Percentiles rank a stretch among this genome's conserved stretches.
Conservation (phyloP, 306 rosid species). For the Rosa persica region DNA sequence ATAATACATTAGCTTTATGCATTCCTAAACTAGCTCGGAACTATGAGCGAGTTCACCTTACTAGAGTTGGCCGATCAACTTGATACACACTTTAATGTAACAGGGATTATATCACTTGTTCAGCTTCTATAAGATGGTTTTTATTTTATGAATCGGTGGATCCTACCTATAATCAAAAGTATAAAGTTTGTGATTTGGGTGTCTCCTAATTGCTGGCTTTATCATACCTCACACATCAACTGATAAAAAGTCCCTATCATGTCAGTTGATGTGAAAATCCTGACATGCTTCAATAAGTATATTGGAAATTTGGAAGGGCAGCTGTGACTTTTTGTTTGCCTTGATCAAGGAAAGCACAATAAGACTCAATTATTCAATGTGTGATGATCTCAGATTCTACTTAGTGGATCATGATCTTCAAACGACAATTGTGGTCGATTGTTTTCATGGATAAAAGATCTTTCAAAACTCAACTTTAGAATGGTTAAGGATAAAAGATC, state of each 20-base stretch:
- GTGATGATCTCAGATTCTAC: conserved; percentile 41
- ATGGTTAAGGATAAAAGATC: background rate
- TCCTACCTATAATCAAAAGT: conserved; percentile 28
- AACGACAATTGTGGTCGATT: conserved; percentile 12
- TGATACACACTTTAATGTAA: background rate
- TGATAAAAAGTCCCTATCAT: conserved; percentile 13
- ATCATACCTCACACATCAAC: conserved; percentile 4
- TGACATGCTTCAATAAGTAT: background rate
- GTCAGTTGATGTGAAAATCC: background rate
- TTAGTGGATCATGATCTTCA: conserved; percentile 18
- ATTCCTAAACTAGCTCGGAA: background rate
- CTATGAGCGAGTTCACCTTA: background rate
- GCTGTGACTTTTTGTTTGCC: conserved; percentile 31
- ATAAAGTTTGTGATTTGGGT: conserved; percentile 27
- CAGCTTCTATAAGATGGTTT: background rate
- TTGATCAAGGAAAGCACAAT: conserved; percentile 40
- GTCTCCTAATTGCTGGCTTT: conserved; percentile 22
- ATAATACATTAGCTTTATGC: background rate
- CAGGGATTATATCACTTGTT: background rate
- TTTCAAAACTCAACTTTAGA: background rate
- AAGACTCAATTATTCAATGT: conserved; percentile 18
- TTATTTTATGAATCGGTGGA: conserved; percentile 20
- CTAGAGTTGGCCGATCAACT: background rate
- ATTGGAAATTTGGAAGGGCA: conserved; percentile 26
- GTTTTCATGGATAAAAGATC: background rate